Base-by-base conservation (phyloP, 108 stramenopile genomes). In the Nitzschia sp. region DNA sequence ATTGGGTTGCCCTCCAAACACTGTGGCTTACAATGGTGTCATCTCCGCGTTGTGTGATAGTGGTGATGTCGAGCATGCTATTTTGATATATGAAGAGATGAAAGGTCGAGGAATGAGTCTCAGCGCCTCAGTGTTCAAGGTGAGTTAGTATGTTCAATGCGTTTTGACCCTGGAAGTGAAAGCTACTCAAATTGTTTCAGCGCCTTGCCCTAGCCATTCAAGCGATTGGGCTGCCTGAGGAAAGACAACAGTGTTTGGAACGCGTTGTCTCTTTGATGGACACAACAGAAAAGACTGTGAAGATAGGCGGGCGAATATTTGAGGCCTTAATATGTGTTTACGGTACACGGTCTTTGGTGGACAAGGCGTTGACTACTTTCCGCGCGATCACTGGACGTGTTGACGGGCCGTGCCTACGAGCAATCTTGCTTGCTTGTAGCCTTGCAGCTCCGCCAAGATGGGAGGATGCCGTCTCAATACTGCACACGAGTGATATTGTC, bases 401-500 rank as follows among this genome's bases (percentile, higher is more conserved):
- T 21, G 80, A 90, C 59, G 78, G 73, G 2, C 61, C 74, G 0
- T 88, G 86, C 61, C 61, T 91, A n/a, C 79, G 84, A 23, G 82
- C 85, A 17, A 83, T 88, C 41, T 58, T 88, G 33, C 73, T 53
- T 19, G 83, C 82, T 36, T 88, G 82, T 58, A 67, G 77, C 17
- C 47, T 41, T 11, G 67, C 69, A 23, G 53, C 68, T 2, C 63
- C 69, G 11, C 34, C 58, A 17, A 58, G 68, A 35, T 91, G 90
- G 86, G 45, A 81, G 48, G 87, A 85, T 13, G 83, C 86, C 2
- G 41, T 88, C 22, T 58, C 64, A 9, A 59, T 87, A 2, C 59
- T 85, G 21, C 86, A 90, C 59, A 78, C 80, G 0, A 82, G 82
- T 44, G 84, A 88, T 63, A 81, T 85, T 38, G 68, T 84, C 0